phyloP scores from a whole-genome alignment of 202 grass and related monocot species.

The Tripidium arundinaceum region DNA sequence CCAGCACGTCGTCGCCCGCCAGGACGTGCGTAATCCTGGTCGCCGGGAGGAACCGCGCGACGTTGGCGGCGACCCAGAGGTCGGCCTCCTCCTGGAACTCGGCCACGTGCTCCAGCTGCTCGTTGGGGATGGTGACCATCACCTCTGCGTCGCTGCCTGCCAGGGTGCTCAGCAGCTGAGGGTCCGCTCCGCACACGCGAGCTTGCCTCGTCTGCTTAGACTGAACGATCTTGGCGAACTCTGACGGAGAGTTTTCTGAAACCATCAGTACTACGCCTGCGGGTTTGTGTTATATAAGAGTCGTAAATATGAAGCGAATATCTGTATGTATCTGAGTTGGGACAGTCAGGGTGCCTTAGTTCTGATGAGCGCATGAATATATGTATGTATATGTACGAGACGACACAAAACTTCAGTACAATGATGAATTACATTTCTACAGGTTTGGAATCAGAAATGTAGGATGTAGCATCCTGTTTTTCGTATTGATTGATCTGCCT shows the following conservation, averaged over 20 bases:
- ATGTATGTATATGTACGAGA: neutral
- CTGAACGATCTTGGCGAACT: constrained; percentile 32
- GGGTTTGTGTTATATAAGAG: neutral
- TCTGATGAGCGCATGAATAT: neutral
- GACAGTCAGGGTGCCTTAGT: neutral
- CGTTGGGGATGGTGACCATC: constrained; percentile 41
- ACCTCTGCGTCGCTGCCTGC: constrained; percentile 16
- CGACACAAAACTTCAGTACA: neutral
- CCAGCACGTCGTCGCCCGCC: constrained; percentile 8
- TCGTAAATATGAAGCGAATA: neutral
- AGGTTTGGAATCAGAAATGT: neutral
- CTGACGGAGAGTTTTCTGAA: constrained; percentile 32
- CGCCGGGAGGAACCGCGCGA: constrained; percentile 33
- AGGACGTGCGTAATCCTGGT: constrained; percentile 39
- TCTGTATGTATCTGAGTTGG: neutral
- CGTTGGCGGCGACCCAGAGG: constrained; percentile 31
- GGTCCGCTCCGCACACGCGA: constrained; percentile 15
- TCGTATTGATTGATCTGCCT: neutral
- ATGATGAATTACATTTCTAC: neutral
- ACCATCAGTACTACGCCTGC: neutral
- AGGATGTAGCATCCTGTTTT: too few species aligned
- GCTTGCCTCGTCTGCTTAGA: constrained; percentile 42
- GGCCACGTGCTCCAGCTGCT: constrained; percentile 38
- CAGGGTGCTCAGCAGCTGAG: constrained; percentile 19
- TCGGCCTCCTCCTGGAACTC: constrained; percentile 43